Evolutionary conservation across 441 rosid genomes (phyloP), one percentile per base, ranked within the genome.

Genomic region (Brassica hybrid): DNA sequence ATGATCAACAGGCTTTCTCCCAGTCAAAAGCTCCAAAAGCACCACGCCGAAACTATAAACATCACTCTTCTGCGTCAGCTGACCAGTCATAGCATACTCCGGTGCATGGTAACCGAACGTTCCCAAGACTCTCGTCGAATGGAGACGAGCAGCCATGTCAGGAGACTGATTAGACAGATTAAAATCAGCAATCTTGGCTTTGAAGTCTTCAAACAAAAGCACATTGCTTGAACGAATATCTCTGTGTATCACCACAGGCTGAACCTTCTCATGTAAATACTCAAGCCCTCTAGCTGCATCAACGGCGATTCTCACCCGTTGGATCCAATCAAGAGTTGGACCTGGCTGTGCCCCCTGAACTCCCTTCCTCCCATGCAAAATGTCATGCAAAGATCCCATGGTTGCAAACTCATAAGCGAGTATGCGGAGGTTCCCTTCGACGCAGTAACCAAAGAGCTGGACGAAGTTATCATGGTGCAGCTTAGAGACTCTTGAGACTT

Each of bases 51-150:
- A 93, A 83, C 98, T 93, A 71, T 93, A 93, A n/a, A 93, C 98
- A 77, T 93, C 98, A 75, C 98, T 93, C 86, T 93, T 93, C 86
- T 91, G 97, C 16, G 98, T 93, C 84, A 93, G 83, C 65, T 93
- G 98, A 52, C 98, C 98, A 4, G 98, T 93, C 98, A 93, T 93
- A 1, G 97, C 98, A 83, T 93, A 93, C 98, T 93, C 98, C 71
- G 98, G 97, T 72, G 98, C 98, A 69, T 93, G 98, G 84, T 93
- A 93, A 66, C 98, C 98, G 2, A 93, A 93, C 71, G 97, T 91
- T 79, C 98, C 98, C 87, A 93, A 83, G 76, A 93, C 98, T 73
- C 98, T 84, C 52, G 98, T 93, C 3, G 98, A 93, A 83, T 93
- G 98, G 77, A 93, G 98, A 67, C 98, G 98, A 76, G 98, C 97